phyloP scores from a whole-genome alignment of 192 early-diverging fungal genomes.

The Backusella australiensis region DNA sequence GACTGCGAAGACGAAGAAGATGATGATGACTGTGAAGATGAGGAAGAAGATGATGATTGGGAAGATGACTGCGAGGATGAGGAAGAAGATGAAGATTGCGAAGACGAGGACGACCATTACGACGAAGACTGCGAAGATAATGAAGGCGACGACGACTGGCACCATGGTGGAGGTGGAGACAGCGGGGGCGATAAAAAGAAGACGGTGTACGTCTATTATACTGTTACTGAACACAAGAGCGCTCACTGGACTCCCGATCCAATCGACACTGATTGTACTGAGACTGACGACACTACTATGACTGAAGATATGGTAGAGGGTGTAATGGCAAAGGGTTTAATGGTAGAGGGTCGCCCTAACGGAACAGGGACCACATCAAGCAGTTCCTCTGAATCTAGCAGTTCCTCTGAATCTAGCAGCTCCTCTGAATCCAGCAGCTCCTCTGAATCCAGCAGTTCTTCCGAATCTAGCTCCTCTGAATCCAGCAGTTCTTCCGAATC shows the following conservation, averaged over 20 bases:
- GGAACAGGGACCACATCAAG: too few relatives aligned
- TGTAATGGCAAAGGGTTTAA: too few relatives aligned
- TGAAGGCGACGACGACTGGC: background rate
- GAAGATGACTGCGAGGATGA: background rate
- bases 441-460: too few relatives aligned
- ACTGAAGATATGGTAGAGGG: too few relatives aligned
- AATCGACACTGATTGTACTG: background rate
- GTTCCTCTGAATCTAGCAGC: too few relatives aligned
- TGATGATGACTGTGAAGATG: background rate
- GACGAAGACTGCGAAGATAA: background rate
- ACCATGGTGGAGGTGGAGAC: background rate
- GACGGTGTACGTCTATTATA: slow-evolving; percentile 8
- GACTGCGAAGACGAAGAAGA: background rate
- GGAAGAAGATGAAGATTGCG: background rate
- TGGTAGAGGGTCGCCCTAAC: too few relatives aligned
- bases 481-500: too few relatives aligned
- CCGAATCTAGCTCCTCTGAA: too few relatives aligned
- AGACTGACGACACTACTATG: too few relatives aligned
- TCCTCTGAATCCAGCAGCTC: too few relatives aligned
- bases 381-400: too few relatives aligned
- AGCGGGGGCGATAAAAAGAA: background rate
- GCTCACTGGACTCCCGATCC: background rate
- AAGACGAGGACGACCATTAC: background rate
- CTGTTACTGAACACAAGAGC: background rate
- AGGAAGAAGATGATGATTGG: background rate